Conservation (phyloP, 768 basidiomycete species). For the Gloeostereum incarnatum region DNA sequence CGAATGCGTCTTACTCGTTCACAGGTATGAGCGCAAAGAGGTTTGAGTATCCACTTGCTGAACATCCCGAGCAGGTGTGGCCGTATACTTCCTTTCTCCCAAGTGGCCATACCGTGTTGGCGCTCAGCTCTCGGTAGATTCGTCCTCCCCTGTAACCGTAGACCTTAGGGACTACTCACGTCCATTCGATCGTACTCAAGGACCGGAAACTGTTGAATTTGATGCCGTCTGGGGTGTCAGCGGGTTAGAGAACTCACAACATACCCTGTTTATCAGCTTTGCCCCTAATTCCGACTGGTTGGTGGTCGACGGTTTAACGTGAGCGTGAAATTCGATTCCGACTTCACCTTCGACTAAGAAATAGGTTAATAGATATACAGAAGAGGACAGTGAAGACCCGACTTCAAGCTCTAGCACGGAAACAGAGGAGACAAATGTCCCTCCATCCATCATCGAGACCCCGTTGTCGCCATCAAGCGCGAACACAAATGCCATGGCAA, state of each 20-base stretch:
- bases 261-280: constrained; percentile 3
- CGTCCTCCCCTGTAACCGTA: background rate
- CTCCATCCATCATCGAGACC: no score
- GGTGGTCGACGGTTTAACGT: constrained; percentile 5
- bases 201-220: constrained; percentile 4
- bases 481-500: no score
- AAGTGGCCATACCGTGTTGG: constrained; percentile 6
- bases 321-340: no score
- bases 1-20: constrained; percentile 4
- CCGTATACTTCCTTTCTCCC: constrained; percentile 6
- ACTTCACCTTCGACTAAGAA: no score
- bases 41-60: no score
- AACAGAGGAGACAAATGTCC: no score
- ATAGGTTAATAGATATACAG: no score
- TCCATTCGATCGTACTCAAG: background rate
- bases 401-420: no score
- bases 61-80: constrained; percentile 6
- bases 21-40: constrained; percentile 2
- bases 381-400: no score
- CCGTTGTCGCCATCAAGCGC: no score
- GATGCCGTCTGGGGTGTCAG: background rate
- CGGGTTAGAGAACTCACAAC: constrained; percentile 1
- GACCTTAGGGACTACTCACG: constrained; percentile 3
- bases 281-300: background rate
- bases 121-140: constrained; percentile 4